Evolutionary conservation across 805 yeast genomes (phyloP).

Genomic region (Candida caryicola): DNA sequence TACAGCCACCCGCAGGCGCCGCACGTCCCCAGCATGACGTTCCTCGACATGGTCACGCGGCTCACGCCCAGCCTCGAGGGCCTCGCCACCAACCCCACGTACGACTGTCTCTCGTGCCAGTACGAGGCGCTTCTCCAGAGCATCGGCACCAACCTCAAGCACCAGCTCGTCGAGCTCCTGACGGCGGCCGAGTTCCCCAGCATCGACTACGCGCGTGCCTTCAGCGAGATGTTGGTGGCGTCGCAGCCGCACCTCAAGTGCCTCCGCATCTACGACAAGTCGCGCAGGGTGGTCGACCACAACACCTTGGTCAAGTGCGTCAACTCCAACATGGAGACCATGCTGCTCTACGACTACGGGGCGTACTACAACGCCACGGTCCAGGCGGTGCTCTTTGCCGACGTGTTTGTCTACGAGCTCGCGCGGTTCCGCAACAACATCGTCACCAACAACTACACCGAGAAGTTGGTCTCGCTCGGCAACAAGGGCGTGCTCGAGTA

Average conservation of each 20-base stretch:
- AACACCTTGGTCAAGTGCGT: constrained; percentile 13
- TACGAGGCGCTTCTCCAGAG: constrained; percentile 5
- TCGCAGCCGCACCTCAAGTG: constrained; percentile 12
- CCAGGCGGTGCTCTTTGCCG: constrained; percentile 4
- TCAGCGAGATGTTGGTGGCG: constrained; percentile 7
- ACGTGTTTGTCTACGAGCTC: constrained; percentile 6
- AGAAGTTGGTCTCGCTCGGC: constrained; percentile 7
- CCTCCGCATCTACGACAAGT: constrained; percentile 16
- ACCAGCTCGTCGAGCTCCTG: constrained; percentile 11
- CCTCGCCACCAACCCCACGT: constrained; percentile 16
- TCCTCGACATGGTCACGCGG: constrained; percentile 10
- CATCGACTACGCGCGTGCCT: constrained; percentile 6
- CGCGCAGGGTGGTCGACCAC: constrained; percentile 14
- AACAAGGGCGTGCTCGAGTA: constrained; percentile 9
- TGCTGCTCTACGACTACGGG: constrained; percentile 14
- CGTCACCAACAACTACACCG: constrained; percentile 9
- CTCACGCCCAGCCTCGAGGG: constrained; percentile 9
- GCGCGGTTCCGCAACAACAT: background rate
- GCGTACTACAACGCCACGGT: constrained; percentile 7
- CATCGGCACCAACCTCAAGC: constrained; percentile 4
- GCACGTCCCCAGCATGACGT: constrained; percentile 13
- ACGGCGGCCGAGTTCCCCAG: constrained; percentile 15
- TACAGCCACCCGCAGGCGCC: constrained; percentile 17
- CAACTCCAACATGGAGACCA: constrained; percentile 6
- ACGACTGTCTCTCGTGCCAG: constrained; percentile 22